Conservation (phyloP, 345 rosid species). For the Clausena lansium region DNA sequence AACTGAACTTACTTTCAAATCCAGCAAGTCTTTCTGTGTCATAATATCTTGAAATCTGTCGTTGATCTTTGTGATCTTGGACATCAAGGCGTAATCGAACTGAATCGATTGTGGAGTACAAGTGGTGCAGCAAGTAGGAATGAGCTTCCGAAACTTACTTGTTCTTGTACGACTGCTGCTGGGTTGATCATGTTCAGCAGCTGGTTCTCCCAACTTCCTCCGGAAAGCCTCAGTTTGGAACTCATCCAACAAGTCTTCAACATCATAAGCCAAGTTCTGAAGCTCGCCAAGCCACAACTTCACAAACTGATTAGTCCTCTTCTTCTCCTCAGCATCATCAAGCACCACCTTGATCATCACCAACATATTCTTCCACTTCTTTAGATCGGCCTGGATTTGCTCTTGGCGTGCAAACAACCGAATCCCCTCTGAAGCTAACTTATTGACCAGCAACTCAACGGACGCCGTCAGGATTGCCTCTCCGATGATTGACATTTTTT, state of each 20-base stretch:
- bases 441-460: too few relatives aligned
- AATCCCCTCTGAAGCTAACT: too few relatives aligned
- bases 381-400: fast-evolving
- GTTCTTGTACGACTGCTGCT: too few relatives aligned
- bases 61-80: not conserved
- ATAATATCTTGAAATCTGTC: not conserved
- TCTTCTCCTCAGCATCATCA: not conserved
- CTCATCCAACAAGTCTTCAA: not conserved
- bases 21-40: not conserved
- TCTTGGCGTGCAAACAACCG: too few relatives aligned
- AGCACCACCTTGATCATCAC: not conserved
- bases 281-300: not conserved
- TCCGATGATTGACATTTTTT: too few relatives aligned
- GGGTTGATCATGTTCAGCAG: not conserved
- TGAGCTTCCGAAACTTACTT: not conserved
- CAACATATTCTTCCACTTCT: too few relatives aligned
- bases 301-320: not conserved
- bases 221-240: not conserved
- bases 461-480: too few relatives aligned
- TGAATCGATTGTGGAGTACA: not conserved
- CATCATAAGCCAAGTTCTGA: not conserved
- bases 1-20: not conserved
- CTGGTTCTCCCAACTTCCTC: not conserved
- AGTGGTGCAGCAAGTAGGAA: not conserved
- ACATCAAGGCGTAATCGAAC: not conserved